These are phyloP conservation scores for Papiliotrema fonsecae DNA, from an alignment of 1,284 basidiomycete genomes.

Conservation along the genomic window DNA sequence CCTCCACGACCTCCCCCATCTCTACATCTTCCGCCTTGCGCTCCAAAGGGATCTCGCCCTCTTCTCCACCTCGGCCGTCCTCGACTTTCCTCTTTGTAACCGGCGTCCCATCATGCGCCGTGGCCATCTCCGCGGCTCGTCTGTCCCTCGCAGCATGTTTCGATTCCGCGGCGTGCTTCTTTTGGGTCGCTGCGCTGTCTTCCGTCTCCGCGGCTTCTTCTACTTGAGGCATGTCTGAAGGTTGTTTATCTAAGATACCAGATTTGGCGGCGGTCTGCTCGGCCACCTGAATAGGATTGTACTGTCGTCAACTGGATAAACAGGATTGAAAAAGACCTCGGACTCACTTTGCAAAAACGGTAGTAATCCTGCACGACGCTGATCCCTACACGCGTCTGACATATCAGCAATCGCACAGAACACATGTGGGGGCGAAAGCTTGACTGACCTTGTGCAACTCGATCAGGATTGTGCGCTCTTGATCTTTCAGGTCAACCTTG, in stretches of 20 bases:
- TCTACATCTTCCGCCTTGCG: constrained; percentile 9
- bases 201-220: not conserved
- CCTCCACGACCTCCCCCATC: constrained; percentile 35
- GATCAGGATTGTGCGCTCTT: constrained; percentile 35
- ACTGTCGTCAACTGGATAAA: too few species aligned
- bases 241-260: not conserved
- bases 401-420: not conserved
- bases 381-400: constrained; percentile 31
- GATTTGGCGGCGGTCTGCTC: constrained; percentile 6
- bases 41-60: not conserved
- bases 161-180: not conserved
- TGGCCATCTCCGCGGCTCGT: not conserved
- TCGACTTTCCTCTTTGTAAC: too few species aligned
- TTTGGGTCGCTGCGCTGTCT: not conserved
- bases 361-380: constrained; percentile 36
- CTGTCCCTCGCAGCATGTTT: constrained; percentile 5
- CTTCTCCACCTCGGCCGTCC: not conserved
- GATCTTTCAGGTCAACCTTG: constrained; percentile 36
- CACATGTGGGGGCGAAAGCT: too few species aligned
- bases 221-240: not conserved
- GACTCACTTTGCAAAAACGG: constrained; percentile 31
- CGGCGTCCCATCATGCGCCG: too few species aligned
- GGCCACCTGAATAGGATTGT: constrained; percentile 17
- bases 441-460: constrained; percentile 35
- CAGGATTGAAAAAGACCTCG: too few species aligned